Base-by-base conservation (phyloP, 371 early-diverging fungal genomes). In the Sporodiniella umbellata region DNA sequence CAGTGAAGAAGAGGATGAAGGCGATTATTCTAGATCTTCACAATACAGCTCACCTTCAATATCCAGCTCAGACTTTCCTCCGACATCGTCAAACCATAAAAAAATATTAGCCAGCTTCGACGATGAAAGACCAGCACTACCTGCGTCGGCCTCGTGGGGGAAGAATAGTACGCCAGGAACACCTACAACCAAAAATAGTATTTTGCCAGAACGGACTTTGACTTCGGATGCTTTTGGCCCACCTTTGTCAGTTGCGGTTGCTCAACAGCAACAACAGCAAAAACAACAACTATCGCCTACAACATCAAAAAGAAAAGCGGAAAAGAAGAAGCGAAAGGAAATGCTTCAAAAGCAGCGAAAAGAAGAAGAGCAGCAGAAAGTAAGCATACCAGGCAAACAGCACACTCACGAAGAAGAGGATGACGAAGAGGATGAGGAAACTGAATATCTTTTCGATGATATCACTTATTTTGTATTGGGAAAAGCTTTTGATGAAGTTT, bases 141-240 rank as follows among this genome's bases (percentile, higher is more conserved):
- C 85, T 3, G 78, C 78, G 4, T 79, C 81, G 1, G 85, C 85
- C 1, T 82, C 85, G 0, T 85, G 85, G 85, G 85, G 77, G 4
- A 79, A 76, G 51, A 52, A 73, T 24, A 71, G 68, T 45, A 54
- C 51, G 19, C 80, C 80, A 8, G 75, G 79, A 6, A 79, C 81
- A 3, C 81, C 83, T 1, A 62, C 60, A 0, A 49, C 70, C 8
- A 67, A 62, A 45, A 60, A 61, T 24, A 69, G 66, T 14, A 47
- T 24, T 8, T 43, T 59, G 12, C 74, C 72, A 3, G 69, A 68
- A 30, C 67, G 74, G 18, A 47, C 77, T 40, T 22, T 68, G 40
- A 56, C 68, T 23, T 53, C 79, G 30, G 65, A 82, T 54, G 68
- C 58, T 48, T 80, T 60, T 70, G 80, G 67, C 37, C 80, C 68